A percentile compares a stretch with the other conserved stretches of the same genome.
Conservation (phyloP, 306 rosid genomes). For the Prunus fruticosa region DNA sequence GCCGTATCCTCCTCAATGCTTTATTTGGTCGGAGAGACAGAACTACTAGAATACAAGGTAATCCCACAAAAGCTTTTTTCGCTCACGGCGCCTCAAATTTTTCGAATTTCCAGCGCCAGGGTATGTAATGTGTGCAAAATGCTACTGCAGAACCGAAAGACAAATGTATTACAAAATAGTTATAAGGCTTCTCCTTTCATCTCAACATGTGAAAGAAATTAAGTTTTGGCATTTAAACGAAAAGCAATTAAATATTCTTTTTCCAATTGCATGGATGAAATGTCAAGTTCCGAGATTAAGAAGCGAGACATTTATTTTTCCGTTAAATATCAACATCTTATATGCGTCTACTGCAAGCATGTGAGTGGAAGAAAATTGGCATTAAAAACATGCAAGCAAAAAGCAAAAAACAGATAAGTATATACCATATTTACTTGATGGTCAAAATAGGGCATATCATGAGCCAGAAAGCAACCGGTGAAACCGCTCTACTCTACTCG, state of each 20-base stretch:
- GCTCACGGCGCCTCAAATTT: slow-evolving; percentile 27
- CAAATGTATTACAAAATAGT: not conserved
- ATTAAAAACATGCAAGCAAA: not conserved
- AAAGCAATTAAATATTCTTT: no score
- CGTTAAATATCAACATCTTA: not conserved
- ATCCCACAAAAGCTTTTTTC: slow-evolving; percentile 23
- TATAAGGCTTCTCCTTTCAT: not conserved
- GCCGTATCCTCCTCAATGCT: slow-evolving; percentile 33
- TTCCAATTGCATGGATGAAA: no score
- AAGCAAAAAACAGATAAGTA: slow-evolving; percentile 14
- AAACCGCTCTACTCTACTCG: slow-evolving; percentile 63
- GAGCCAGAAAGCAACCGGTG: slow-evolving; percentile 51
- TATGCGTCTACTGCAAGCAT: no score
- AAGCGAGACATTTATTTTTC: no score
- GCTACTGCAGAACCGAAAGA: slow-evolving; percentile 30
- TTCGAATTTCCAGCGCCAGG: slow-evolving; percentile 21
- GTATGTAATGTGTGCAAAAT: slow-evolving; percentile 37
- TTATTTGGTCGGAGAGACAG: slow-evolving; percentile 43
- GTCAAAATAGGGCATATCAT: slow-evolving; percentile 37
- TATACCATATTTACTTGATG: slow-evolving; percentile 60
- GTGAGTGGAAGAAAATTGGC: not conserved
- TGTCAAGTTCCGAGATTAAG: no score
- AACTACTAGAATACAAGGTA: slow-evolving; percentile 36
- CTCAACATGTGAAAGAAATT: not conserved
- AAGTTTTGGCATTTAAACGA: no score